Evolutionary conservation across 257 asterid genomes (phyloP).

Genomic region (Anisodus tanguticus): DNA sequence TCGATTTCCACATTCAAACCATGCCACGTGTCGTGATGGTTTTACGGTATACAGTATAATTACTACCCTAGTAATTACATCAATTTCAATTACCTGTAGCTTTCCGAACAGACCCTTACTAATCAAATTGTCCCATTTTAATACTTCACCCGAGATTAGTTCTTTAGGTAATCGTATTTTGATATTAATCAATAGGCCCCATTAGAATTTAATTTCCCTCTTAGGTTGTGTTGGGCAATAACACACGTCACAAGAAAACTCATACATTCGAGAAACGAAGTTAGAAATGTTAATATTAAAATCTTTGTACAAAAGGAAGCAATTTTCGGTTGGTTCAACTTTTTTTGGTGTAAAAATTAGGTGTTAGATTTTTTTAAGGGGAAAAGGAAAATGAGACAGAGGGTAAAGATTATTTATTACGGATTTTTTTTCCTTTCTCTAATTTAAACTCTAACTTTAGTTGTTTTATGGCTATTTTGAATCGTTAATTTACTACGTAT

Average conservation of each 20-base stretch:
- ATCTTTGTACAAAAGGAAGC: background rate
- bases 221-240: background rate
- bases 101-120: too few species aligned
- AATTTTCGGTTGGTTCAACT: background rate
- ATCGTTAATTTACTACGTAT: too few species aligned
- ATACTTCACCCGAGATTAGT: background rate
- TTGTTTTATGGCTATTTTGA: too few species aligned
- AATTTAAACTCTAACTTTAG: too few species aligned
- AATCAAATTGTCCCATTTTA: background rate
- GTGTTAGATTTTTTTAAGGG: background rate
- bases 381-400: background rate
- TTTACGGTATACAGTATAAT: too few species aligned
- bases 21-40: too few species aligned
- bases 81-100: too few species aligned
- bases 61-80: too few species aligned
- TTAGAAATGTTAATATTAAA: background rate
- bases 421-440: too few species aligned
- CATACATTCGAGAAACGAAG: background rate
- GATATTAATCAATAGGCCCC: background rate
- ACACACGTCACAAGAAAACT: slow-evolving; percentile 5
- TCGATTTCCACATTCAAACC: too few species aligned
- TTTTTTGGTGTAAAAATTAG: background rate
- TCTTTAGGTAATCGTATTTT: background rate
- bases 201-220: background rate
- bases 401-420: too few species aligned